A percentile compares a stretch with the other conserved stretches of the same genome.
phyloP scores from a whole-genome alignment of 306 rosid species.

The Trichosanthes cucumerina region DNA sequence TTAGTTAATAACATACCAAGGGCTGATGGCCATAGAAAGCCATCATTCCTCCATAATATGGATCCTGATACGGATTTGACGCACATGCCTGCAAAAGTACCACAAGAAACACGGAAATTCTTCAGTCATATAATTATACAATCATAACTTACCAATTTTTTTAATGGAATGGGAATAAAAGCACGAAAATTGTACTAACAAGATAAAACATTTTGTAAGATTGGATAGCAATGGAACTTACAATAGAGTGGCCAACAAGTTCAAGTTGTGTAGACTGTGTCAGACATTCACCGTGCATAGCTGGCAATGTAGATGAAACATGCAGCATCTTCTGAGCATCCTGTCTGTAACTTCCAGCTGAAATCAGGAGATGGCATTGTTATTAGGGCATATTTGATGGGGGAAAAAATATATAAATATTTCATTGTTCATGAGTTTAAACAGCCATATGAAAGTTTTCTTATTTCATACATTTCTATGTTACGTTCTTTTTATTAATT shows the following conservation, averaged over 20 bases:
- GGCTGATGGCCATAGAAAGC: slow-evolving; percentile 79
- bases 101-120: slow-evolving; percentile 20
- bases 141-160: neutral
- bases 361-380: slow-evolving; percentile 1
- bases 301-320: slow-evolving; percentile 36
- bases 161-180: slow-evolving; percentile 14
- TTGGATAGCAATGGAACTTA: slow-evolving; percentile 24
- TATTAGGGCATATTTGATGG: neutral
- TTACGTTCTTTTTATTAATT: neutral
- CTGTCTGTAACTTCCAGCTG: slow-evolving; percentile 41
- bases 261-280: slow-evolving; percentile 70
- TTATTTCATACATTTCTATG: neutral
- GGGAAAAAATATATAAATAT: neutral
- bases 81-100: slow-evolving; percentile 73
- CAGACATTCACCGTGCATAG: slow-evolving; percentile 38
- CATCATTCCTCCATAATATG: slow-evolving; percentile 77
- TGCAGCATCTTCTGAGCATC: slow-evolving; percentile 51
- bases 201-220: neutral
- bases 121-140: slow-evolving; percentile 8
- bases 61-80: slow-evolving; percentile 82
- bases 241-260: slow-evolving; percentile 92
- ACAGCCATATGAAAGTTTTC: neutral
- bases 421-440: neutral
- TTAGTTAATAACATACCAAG: slow-evolving; percentile 38
- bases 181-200: neutral